Evolutionary conservation across 2,329 filamentous ascomycete genomes (phyloP).

Genomic region (Ophiosphaerella narmari): DNA sequence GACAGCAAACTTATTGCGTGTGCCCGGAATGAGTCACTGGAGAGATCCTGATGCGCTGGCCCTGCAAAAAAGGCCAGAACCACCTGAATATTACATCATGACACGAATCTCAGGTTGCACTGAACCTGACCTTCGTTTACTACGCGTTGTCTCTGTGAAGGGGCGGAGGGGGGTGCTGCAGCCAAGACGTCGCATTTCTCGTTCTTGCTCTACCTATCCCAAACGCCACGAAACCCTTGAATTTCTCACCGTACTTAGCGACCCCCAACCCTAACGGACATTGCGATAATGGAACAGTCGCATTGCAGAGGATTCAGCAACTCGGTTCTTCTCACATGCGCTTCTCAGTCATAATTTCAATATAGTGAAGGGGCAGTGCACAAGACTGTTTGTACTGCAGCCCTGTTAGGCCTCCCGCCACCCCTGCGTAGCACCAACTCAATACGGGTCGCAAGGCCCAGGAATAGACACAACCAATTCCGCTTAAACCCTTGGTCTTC

Average conservation of each 20-base stretch:
- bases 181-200: conserved; percentile 4
- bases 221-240: neutral
- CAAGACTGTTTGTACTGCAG: conserved; percentile 3
- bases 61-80: too few relatives aligned
- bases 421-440: conserved; percentile 12
- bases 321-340: neutral
- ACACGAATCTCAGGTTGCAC: too few relatives aligned
- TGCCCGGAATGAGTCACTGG: too few relatives aligned
- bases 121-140: too few relatives aligned
- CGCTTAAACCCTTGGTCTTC: conserved; percentile 12
- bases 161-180: neutral
- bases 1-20: too few relatives aligned
- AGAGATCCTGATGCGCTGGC: too few relatives aligned
- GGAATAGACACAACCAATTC: conserved; percentile 24
- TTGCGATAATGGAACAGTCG: neutral
- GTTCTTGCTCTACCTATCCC: neutral
- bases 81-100: too few relatives aligned
- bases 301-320: neutral
- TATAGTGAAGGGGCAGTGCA: conserved; percentile 14
- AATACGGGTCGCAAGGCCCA: conserved; percentile 13
- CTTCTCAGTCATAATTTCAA: conserved; percentile 13
- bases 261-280: too few relatives aligned
- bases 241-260: neutral
- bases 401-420: conserved; percentile 15
- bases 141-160: too few relatives aligned